These are phyloP conservation scores for Daldinia bambusicola DNA, from an alignment of 495 filamentous ascomycete species.

Conservation along the genomic window DNA sequence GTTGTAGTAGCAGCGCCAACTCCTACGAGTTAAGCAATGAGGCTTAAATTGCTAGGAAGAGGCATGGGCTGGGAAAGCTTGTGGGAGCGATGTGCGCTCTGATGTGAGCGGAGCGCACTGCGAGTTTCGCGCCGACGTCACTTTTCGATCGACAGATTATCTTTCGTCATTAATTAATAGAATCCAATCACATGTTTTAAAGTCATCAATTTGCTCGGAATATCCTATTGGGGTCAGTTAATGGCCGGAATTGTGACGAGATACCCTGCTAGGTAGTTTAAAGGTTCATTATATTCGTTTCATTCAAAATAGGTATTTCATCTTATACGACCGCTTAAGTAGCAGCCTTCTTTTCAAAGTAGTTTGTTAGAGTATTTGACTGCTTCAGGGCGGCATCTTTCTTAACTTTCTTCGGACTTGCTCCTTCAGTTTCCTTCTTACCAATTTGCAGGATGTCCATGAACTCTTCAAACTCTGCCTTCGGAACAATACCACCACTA, in stretches of 20 bases:
- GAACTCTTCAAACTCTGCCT: conserved; percentile 66
- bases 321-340: neutral
- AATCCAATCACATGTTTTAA: conserved; percentile 16
- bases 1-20: neutral
- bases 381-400: conserved; percentile 46
- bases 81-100: conserved; percentile 31
- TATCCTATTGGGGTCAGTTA: no score
- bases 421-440: conserved; percentile 58
- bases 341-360: conserved; percentile 52
- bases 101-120: conserved; percentile 13
- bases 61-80: conserved; percentile 28
- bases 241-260: no score
- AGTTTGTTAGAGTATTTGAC: conserved; percentile 61
- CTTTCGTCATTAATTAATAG: conserved; percentile 12
- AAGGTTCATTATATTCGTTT: neutral
- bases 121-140: neutral
- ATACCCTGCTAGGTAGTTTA: no score
- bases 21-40: conserved; percentile 1
- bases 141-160: neutral
- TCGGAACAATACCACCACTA: conserved; percentile 64
- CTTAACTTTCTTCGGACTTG: conserved; percentile 47
- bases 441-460: conserved; percentile 62
- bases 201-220: neutral
- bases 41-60: conserved; percentile 39
- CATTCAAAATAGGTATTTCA: no score